These are phyloP conservation scores for Boletus pseudopeckii DNA, from an alignment of 768 basidiomycete genomes.

Conservation along the genomic window DNA sequence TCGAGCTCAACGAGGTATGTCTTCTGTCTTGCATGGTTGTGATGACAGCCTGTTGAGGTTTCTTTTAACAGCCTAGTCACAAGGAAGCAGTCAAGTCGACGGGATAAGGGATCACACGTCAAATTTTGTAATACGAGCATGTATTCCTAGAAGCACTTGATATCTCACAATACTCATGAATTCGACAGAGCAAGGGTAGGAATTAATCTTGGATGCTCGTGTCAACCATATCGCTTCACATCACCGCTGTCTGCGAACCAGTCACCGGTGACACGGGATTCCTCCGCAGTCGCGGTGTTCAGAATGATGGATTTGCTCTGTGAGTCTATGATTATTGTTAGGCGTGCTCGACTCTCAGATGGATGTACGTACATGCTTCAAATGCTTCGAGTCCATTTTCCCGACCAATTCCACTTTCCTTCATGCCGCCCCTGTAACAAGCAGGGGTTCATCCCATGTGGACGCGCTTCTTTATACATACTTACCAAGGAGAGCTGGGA, in stretches of 20 bases:
- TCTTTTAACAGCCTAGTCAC: constrained; percentile 36
- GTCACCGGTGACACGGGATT: constrained; percentile 60
- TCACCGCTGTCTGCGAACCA: constrained; percentile 67
- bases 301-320: constrained; percentile 82
- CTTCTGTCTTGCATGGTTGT: not conserved
- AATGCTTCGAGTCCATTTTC: constrained; percentile 85
- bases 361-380: constrained; percentile 57
- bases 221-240: constrained; percentile 64
- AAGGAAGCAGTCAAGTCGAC: constrained; percentile 59
- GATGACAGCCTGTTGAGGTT: not conserved
- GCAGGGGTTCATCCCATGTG: constrained; percentile 3
- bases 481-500: constrained; percentile 81
- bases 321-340: constrained; percentile 50
- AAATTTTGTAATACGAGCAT: constrained; percentile 9
- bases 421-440: constrained; percentile 77
- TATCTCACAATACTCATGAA: not conserved
- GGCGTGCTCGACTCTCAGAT: not conserved
- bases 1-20: constrained; percentile 62
- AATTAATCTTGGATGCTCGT: not conserved
- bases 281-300: constrained; percentile 62
- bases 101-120: constrained; percentile 21
- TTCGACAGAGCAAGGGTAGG: not conserved
- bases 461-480: not conserved
- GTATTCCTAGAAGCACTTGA: constrained; percentile 11
- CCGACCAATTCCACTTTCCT: constrained; percentile 82